Base-by-base conservation (phyloP, 257 asterid species). In the Fraxinus americana region DNA sequence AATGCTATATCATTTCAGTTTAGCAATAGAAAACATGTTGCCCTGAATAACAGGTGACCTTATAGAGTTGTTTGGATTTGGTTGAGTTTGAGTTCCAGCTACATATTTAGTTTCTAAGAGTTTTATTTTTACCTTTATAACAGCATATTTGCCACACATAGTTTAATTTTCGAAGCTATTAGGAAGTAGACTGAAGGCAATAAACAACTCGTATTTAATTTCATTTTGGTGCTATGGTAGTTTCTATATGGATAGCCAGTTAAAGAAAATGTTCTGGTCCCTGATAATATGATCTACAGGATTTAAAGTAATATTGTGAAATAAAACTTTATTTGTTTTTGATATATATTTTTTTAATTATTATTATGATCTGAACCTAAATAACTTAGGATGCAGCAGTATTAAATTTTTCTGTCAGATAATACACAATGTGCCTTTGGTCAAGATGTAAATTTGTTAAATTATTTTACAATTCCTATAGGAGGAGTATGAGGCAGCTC, bases 401-500 rank as follows among this genome's bases (percentile, higher is more conserved):
- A 38, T 71, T 34, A 39, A 74, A 70, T 75, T 78, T 63, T 66
- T 39, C 11, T 69, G 74, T 70, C 23, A 74, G 75, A 23, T 63
- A 48, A 63, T n/a, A 71, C 9, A 68, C 59, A 39, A 67, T 78
- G 14, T 52, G 66, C 72, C 79, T 85, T 66, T 78, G 77, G 48
- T 71, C 35, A 63, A 63, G 17, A 27, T 12, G 9, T 63, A 25
- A 36, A 66, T 76, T 76, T 32, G 48, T 68, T 69, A 25, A 63
- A 63, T 80, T 71, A 67, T 81, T 41, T 75, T 74, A 74, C 71
- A 79, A 70, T 41, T 70, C 17, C 29, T 54, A 67, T 48, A 95
- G 99, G 94, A 84, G 86, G 99, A 93, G 86, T 95, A 88, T 71
- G 99, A 95, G 88, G 99, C 97, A 1, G 97, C 99, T 81, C 88